A percentile compares a stretch with the other conserved stretches of the same genome.
phyloP scores from a whole-genome alignment of 2,329 filamentous ascomycete genomes.

The Aspergillus versicolor region DNA sequence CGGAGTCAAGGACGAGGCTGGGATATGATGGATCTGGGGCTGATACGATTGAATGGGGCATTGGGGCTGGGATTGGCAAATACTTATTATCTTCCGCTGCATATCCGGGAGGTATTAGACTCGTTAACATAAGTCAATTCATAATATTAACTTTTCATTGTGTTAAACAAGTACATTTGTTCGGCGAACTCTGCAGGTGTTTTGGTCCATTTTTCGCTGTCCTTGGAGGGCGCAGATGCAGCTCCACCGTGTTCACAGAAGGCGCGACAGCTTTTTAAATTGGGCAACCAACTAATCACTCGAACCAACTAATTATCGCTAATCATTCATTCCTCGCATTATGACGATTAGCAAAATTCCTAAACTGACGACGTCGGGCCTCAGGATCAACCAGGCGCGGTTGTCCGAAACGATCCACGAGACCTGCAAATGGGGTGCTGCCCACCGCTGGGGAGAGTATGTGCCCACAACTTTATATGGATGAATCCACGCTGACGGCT shows the following conservation, averaged over 20 bases:
- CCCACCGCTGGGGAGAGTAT: slow-evolving; percentile 31
- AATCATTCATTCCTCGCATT: no score
- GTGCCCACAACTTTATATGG: neutral
- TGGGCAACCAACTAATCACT: no score
- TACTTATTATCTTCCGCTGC: slow-evolving; percentile 26
- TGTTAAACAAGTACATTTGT: no score
- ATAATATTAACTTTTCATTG: no score
- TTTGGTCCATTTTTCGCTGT: no score
- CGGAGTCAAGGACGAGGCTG: slow-evolving; percentile 31
- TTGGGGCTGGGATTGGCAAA: slow-evolving; percentile 27
- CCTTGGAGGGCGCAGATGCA: no score
- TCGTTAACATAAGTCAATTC: no score
- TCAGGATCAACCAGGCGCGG: slow-evolving; percentile 28
- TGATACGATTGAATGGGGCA: slow-evolving; percentile 31
- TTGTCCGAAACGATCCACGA: slow-evolving; percentile 32
- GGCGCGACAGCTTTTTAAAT: no score
- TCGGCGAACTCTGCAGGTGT: no score
- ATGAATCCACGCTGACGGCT: neutral
- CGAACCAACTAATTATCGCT: no score
- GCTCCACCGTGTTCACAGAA: no score
- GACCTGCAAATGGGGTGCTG: slow-evolving; percentile 33
- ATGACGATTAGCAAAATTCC: slow-evolving; percentile 3
- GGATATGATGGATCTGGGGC: slow-evolving; percentile 30
- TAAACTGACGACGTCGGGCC: slow-evolving; percentile 16
- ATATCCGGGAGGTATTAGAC: slow-evolving; percentile 23